phyloP scores from a whole-genome alignment of 139 green algal species.

The Chlamydomonas sphaeroides region DNA sequence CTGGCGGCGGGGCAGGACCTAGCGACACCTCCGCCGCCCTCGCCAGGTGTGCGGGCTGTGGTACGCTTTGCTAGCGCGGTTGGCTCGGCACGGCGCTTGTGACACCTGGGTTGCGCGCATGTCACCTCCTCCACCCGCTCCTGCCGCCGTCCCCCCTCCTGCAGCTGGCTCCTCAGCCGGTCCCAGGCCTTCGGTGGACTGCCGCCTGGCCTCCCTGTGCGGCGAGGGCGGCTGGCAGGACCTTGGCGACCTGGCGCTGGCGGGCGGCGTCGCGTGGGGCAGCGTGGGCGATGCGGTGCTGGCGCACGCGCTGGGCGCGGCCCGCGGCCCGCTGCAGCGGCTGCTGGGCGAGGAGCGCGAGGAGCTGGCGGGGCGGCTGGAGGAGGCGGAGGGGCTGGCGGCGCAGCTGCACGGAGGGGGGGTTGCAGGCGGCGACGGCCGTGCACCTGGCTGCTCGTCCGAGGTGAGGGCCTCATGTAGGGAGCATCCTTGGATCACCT shows the following conservation, averaged over 20 bases:
- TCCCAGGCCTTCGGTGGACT: too few species aligned
- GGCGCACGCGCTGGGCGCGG: constrained; percentile 33
- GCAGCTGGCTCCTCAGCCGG: not conserved
- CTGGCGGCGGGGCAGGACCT: constrained; percentile 3
- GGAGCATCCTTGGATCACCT: too few species aligned
- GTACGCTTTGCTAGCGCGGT: too few species aligned
- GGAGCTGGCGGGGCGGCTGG: constrained; percentile 5
- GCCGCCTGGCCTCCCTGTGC: too few species aligned
- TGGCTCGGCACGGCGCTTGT: too few species aligned
- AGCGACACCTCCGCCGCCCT: not conserved
- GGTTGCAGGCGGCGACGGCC: too few species aligned
- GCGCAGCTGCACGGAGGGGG: constrained; percentile 11
- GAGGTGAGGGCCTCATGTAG: too few species aligned
- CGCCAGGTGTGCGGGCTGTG: too few species aligned
- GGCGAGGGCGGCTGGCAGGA: constrained; percentile 23
- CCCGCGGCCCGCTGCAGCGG: constrained; percentile 20
- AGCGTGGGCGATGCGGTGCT: not conserved
- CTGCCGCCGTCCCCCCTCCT: too few species aligned
- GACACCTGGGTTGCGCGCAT: too few species aligned
- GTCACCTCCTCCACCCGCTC: too few species aligned
- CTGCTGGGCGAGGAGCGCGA: constrained; percentile 10
- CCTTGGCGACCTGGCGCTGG: not conserved
- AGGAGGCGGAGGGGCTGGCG: constrained; percentile 3
- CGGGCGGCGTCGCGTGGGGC: constrained; percentile 2
- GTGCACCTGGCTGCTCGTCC: too few species aligned